These are phyloP conservation scores for Silene conica DNA, from an alignment of 148 eudicot species.

Conservation along the genomic window DNA sequence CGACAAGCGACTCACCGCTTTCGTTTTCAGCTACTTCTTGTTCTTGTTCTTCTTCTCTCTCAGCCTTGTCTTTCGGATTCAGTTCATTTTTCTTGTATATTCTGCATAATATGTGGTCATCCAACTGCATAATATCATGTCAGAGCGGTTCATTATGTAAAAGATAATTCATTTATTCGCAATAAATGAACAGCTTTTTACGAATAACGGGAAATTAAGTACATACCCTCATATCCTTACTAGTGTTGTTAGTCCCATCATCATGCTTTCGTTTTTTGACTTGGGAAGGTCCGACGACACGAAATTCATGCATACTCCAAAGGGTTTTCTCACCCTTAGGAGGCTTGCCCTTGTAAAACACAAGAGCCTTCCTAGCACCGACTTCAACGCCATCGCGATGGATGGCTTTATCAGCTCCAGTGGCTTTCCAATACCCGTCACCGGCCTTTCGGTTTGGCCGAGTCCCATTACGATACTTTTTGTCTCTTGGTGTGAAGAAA, in stretches of 20 bases:
- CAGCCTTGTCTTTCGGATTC: not conserved
- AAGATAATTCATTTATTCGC: too few relatives aligned
- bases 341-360: slow-evolving; percentile 71
- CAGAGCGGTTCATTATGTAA: too few relatives aligned
- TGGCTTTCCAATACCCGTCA: slow-evolving; percentile 85
- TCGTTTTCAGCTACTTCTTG: not conserved
- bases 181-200: too few relatives aligned
- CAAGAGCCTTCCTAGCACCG: slow-evolving; percentile 71
- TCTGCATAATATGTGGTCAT: not conserved
- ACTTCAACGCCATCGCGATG: slow-evolving; percentile 31
- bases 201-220: not conserved
- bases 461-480: slow-evolving; percentile 70
- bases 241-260: too few relatives aligned
- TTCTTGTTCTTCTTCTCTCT: too few relatives aligned
- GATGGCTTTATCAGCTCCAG: slow-evolving; percentile 68
- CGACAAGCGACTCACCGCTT: not conserved
- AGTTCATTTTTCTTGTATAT: not conserved
- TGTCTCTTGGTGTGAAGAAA: slow-evolving; percentile 73
- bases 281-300: slow-evolving; percentile 20
- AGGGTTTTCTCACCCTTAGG: slow-evolving; percentile 68
- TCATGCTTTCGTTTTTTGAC: not conserved
- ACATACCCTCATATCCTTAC: slow-evolving; percentile 16
- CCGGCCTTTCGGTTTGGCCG: slow-evolving; percentile 66
- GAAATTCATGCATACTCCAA: slow-evolving; percentile 86
- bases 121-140: too few relatives aligned